These are phyloP conservation scores for Lupinus albus DNA, from an alignment of 306 rosid genomes.

Conservation along the genomic window DNA sequence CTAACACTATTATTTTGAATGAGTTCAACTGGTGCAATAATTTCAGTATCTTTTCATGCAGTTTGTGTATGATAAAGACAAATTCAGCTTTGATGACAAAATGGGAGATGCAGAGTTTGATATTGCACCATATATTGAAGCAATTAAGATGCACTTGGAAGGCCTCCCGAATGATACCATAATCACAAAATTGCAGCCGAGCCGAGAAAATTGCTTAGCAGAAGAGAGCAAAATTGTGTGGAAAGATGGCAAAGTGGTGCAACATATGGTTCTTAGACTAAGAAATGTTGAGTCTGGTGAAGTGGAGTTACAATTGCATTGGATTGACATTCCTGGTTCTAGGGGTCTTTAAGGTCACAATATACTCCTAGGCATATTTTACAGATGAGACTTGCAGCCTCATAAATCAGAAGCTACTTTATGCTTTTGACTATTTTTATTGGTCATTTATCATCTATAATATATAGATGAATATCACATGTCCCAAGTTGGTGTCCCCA, in stretches of 20 bases:
- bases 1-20: neutral
- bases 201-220: constrained; percentile 63
- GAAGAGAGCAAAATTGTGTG: constrained; percentile 69
- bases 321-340: constrained; percentile 77
- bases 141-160: constrained; percentile 44
- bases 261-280: constrained; percentile 69
- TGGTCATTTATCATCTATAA: neutral
- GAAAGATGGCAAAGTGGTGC: constrained; percentile 58
- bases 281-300: constrained; percentile 80
- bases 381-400: constrained; percentile 6
- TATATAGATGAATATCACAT: no score
- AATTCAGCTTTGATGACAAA: constrained; percentile 69
- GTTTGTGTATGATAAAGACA: constrained; percentile 75
- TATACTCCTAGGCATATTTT: neutral
- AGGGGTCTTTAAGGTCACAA: constrained; percentile 49
- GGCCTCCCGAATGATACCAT: constrained; percentile 58
- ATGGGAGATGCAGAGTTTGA: constrained; percentile 88
- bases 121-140: constrained; percentile 54
- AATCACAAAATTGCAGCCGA: constrained; percentile 56
- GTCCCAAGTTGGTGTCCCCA: no score
- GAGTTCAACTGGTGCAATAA: neutral
- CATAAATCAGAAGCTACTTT: neutral
- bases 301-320: constrained; percentile 69
- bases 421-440: neutral
- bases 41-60: constrained; percentile 39